Base-by-base conservation (phyloP, 371 early-diverging fungal genomes). In the Coemansia sp. region DNA sequence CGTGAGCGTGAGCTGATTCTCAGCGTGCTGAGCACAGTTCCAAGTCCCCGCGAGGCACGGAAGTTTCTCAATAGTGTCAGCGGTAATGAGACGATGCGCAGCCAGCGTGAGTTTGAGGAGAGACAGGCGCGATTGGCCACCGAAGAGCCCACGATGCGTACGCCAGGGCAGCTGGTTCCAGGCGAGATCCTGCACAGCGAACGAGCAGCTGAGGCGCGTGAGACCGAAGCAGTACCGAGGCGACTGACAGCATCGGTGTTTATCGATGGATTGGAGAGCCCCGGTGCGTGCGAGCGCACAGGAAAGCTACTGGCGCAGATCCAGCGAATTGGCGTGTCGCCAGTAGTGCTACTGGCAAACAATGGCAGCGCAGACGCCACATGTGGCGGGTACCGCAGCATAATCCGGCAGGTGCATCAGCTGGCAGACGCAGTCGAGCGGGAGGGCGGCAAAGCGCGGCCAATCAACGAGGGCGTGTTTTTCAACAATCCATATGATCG, bases 41-140 rank as follows among this genome's bases (percentile, higher is more conserved):
- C 92, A 0, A 90, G 90, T 39, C 88, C 87, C 58, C 85, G 91
- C 42, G 93, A 93, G 71, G 84, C 90, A 4, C 86, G 84, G 27
- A 86, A 88, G 63, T 93, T 90, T 62, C 75, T 91, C 26, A 87
- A 86, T 56, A 84, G 85, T 55, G 90, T 86, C 61, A 72, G 68
- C 22, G 76, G 68, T 18, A 77, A 37, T n/a, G 72, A 58, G 77
- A 81, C 57, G 2, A 56, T 76, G 62, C 64, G 59, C 62, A 74
- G 61, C 27, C 80, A 45, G 52, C 75, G 64, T 13, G 53, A 57
- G 59, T 68, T 66, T 13, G 80, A 68, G 16, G 80, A 60, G 51
- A 68, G 22, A 10, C 76, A 68, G 21, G 72, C 63, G 26, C 60
- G 47, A 50, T 54, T 67, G 22, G 65, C 72, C 5, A 31, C 39